Evolutionary conservation across 192 early-diverging fungal species (phyloP).

Genomic region (Diversispora eburnea): DNA sequence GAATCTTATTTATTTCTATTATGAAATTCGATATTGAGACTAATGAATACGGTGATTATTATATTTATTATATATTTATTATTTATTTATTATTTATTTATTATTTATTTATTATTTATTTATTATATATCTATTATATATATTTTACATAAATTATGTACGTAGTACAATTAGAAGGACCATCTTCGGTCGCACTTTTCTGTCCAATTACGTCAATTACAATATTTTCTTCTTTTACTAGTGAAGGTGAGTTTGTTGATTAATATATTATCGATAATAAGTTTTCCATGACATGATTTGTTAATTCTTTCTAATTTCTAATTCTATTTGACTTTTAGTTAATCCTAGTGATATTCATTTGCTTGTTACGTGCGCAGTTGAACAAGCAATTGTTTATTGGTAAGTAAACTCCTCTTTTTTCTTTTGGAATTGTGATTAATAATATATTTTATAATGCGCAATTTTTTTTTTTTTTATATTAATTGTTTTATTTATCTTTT

Average conservation of each 20-base stretch:
- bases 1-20: slow-evolving; percentile 17
- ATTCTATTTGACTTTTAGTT: background rate
- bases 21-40: background rate
- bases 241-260: slow-evolving; percentile 13
- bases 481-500: background rate
- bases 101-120: background rate
- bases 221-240: slow-evolving; percentile 15
- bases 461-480: too few species aligned
- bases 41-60: slow-evolving; percentile 1
- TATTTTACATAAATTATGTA: background rate
- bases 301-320: background rate
- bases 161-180: background rate
- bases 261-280: background rate
- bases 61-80: background rate
- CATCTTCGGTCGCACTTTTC: slow-evolving; percentile 1
- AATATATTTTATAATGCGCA: too few species aligned
- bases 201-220: slow-evolving; percentile 22
- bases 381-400: slow-evolving; percentile 52
- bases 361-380: slow-evolving; percentile 55
- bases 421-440: too few species aligned
- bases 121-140: background rate
- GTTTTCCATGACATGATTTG: background rate
- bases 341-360: slow-evolving; percentile 37
- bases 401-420: too few species aligned
- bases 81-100: background rate